phyloP scores from a whole-genome alignment of 805 yeast genomes.

The Kodamaea leandrae region DNA sequence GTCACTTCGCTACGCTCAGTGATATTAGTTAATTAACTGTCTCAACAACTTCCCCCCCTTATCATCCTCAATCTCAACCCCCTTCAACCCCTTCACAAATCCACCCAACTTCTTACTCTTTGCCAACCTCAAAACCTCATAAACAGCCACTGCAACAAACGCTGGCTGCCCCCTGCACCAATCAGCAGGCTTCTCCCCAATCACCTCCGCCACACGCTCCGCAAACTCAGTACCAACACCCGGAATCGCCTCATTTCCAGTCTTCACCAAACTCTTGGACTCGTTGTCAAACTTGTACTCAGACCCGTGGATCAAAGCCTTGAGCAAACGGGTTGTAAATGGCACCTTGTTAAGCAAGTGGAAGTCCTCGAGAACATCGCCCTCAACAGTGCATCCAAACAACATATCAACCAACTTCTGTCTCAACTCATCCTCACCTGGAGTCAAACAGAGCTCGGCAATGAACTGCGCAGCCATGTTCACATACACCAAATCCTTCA shows the following conservation, averaged over 20 bases:
- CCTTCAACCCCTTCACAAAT: slow-evolving; percentile 55
- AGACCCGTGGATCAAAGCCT: slow-evolving; percentile 79
- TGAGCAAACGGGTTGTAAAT: slow-evolving; percentile 69
- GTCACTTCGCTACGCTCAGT: too few species aligned
- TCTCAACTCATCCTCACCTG: slow-evolving; percentile 42
- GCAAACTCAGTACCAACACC: slow-evolving; percentile 61
- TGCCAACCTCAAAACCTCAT: slow-evolving; percentile 55
- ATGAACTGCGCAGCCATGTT: slow-evolving; percentile 83
- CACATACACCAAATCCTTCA: slow-evolving; percentile 35
- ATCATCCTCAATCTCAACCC: slow-evolving; percentile 49
- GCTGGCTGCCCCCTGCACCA: slow-evolving; percentile 75
- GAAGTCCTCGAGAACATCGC: slow-evolving; percentile 62
- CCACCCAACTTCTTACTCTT: slow-evolving; percentile 41
- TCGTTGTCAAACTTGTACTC: slow-evolving; percentile 65
- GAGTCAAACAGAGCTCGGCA: slow-evolving; percentile 67
- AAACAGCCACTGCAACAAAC: slow-evolving; percentile 77
- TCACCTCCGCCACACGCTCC: slow-evolving; percentile 47
- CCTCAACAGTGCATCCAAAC: slow-evolving; percentile 53
- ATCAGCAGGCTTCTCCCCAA: slow-evolving; percentile 51
- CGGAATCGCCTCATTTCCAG: slow-evolving; percentile 39
- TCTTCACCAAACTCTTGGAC: slow-evolving; percentile 45
- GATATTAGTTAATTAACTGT: too few species aligned
- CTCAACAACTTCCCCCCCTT: slow-evolving; percentile 52
- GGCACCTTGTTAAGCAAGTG: slow-evolving; percentile 68
- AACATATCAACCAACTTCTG: slow-evolving; percentile 54